Conservation (phyloP, 1,284 basidiomycete species). For the Tremellales sp. region DNA sequence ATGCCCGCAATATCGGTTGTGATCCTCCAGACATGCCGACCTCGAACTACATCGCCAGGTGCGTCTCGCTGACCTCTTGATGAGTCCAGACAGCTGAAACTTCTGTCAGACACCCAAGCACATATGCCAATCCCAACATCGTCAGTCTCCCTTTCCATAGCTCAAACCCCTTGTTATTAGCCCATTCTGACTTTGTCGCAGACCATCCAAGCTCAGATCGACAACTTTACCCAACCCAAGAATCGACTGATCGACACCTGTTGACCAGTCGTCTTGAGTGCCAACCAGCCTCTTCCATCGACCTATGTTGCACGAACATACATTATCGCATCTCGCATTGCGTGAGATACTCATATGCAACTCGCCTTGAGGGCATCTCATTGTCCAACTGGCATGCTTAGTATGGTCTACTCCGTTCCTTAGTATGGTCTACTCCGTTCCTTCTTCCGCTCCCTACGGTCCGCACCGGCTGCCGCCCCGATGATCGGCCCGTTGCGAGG, state of each 20-base stretch:
- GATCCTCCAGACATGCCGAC: conserved; percentile 55
- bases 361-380: no score
- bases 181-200: conserved; percentile 4
- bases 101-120: conserved; percentile 16
- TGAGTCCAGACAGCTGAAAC: conserved; percentile 7
- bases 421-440: conserved; percentile 9
- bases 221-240: conserved; percentile 25
- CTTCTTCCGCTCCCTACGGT: conserved; percentile 6
- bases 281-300: no score
- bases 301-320: no score
- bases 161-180: background rate
- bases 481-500: conserved; percentile 21
- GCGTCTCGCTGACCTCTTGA: conserved; percentile 3
- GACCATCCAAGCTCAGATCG: conserved; percentile 27
- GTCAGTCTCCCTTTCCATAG: conserved; percentile 30
- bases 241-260: conserved; percentile 34
- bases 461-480: conserved; percentile 4
- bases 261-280: no score
- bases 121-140: conserved; percentile 41
- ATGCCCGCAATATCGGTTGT: conserved; percentile 45
- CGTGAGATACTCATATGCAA: no score
- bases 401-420: conserved; percentile 14
- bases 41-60: conserved; percentile 52
- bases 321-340: no score
- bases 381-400: no score